A percentile compares a stretch with the other conserved stretches of the same genome.
These are phyloP conservation scores for Parasitella parasitica DNA, from an alignment of 371 early-diverging fungal species.

Conservation along the genomic window DNA sequence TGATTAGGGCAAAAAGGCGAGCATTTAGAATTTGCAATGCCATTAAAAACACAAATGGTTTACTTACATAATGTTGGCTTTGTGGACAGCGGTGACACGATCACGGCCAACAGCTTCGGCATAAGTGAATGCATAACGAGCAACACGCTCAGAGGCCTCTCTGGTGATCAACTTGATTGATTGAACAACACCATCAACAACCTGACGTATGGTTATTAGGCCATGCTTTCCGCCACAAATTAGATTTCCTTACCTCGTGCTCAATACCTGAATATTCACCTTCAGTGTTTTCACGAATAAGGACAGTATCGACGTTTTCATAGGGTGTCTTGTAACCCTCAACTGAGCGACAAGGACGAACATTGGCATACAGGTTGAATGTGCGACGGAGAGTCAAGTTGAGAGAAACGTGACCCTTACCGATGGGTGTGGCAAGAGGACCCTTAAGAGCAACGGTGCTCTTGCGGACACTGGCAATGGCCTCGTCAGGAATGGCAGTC, in stretches of 20 bases:
- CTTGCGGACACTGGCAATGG: constrained; percentile 86
- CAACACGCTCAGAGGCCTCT: constrained; percentile 91
- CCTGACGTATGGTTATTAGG: constrained; percentile 14
- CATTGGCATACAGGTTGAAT: constrained; percentile 98
- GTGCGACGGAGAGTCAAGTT: constrained; percentile 97
- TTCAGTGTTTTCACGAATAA: constrained; percentile 99
- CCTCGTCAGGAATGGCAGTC: constrained; percentile 91
- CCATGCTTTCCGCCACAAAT: not conserved
- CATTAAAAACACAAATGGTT: no score
- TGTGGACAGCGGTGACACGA: constrained; percentile 96
- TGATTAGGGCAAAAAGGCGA: constrained; percentile 18
- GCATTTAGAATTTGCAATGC: not conserved
- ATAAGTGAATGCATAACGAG: constrained; percentile 94
- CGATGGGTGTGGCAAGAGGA: constrained; percentile 96
- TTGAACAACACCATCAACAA: constrained; percentile 96
- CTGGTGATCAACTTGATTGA: constrained; percentile 98
- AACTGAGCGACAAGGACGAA: constrained; percentile 95
- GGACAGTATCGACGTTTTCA: constrained; percentile 94
- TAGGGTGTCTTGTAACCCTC: constrained; percentile 95
- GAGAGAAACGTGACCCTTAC: constrained; percentile 98
- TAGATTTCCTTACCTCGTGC: constrained; percentile 65
- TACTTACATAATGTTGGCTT: constrained; percentile 68
- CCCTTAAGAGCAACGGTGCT: constrained; percentile 98
- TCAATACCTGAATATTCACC: constrained; percentile 99
- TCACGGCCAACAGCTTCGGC: constrained; percentile 88